Base-by-base conservation (phyloP, 2,329 filamentous ascomycete genomes). In the Scorias spongiosa region DNA sequence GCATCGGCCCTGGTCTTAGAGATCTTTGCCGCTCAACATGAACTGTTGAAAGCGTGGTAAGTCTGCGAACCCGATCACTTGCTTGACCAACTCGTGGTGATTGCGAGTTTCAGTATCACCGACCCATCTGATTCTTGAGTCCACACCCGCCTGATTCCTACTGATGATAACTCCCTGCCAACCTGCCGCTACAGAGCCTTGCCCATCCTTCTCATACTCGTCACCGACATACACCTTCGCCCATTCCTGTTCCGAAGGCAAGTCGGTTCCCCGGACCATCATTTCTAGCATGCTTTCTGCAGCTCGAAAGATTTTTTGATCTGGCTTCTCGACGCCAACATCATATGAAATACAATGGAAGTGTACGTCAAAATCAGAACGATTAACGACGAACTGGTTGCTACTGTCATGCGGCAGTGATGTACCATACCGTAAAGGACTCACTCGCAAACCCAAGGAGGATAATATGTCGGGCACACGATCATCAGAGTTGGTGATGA, bases 291-390 rank as follows among this genome's bases (percentile, higher is more conserved):
- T 61, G 1, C 56, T 49, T 39, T 68, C 64, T 0, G 75, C 77
- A 0, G 74, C 69, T 1, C 64, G 56, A 48, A 81, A 82, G 2
- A 81, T 78, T 2, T 55, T 50, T 8, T 46, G 49, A 42, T 76
- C 64, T 0, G 78, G 78, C 55, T 82, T 82, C 49, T 75, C 73
- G 18, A 61, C 55, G 0, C 76, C 77, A 4, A 75, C 71, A 51
- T 80, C 75, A 49, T 81, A 81, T 14, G 76, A 80, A 55, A 79
- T 68, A 47, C 74, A 72, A 6, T 72, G 65, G 47, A 80, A 78
- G 52, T 74, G 69, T 38, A 80, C 60, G 45, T 71, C 67, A 36
- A 36, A 36, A 26, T 26, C 20, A 26, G 20, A 26, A 7, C 7
- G 20, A 9, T 36, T 36, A 15, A 12, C 4, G 3, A 36, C 5